Conservation (phyloP, 805 yeast genomes). For the Sugiyamaella smithiae region DNA sequence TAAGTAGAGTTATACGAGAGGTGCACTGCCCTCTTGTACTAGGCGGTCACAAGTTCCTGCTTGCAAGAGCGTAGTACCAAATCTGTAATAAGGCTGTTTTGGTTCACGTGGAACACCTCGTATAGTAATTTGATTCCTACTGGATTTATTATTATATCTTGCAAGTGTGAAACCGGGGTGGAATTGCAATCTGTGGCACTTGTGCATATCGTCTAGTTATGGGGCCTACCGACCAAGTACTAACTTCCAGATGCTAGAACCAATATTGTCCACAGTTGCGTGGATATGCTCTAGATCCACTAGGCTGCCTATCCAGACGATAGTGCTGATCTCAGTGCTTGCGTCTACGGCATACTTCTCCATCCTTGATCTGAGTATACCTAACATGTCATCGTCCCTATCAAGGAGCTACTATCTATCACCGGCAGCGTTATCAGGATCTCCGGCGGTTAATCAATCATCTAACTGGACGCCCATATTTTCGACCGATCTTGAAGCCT, state of each 20-base stretch:
- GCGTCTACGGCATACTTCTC: conserved; percentile 81
- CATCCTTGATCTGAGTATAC: conserved; percentile 42
- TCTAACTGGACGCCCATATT: conserved; percentile 16
- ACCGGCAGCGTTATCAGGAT: conserved; percentile 14
- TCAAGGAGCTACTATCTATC: conserved; percentile 25
- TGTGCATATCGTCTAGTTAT: not conserved
- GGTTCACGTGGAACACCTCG: no score
- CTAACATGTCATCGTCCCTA: conserved; percentile 21
- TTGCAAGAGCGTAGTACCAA: no score
- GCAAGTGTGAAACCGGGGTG: no score
- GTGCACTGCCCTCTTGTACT: not conserved
- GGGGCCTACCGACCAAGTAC: not conserved
- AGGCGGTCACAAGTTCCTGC: no score
- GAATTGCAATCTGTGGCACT: no score
- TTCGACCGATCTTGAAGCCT: conserved; percentile 9
- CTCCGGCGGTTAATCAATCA: conserved; percentile 1
- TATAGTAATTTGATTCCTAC: no score
- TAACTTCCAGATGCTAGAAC: conserved; percentile 5
- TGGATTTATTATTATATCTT: no score
- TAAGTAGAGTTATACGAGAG: not conserved
- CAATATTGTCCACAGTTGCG: conserved; percentile 6
- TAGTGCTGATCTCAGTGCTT: conserved; percentile 64
- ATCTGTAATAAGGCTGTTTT: no score
- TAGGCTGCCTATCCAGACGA: conserved; percentile 80
- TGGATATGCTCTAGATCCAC: conserved; percentile 50